Evolutionary conservation across 176 grass and related monocot species (phyloP), one percentile per base, ranked within the genome.

Genomic region (Oryza meridionalis): DNA sequence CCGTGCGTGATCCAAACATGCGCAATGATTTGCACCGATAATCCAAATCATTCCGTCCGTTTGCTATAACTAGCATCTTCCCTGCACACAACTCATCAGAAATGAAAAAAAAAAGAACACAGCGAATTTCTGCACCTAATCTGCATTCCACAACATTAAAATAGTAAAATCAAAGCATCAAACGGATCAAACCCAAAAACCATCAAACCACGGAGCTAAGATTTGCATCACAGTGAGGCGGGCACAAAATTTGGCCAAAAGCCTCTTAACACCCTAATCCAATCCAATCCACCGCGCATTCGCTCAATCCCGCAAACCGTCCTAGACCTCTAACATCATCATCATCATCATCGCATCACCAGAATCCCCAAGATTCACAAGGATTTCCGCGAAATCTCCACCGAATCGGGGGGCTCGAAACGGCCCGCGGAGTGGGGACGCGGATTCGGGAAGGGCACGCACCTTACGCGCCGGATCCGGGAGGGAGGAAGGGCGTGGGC

Each of bases 401-500:
- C n/a, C 26, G 47, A 58, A 75, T 8, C 7, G 0, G 19, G 0
- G 19, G 22, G 72, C 72, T 75, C 27, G 17, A 35, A 82, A 76
- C 26, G 78, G 19, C 7, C 38, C 38, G 38, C 7, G 1, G 38
- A 2, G 29, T 29, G 29, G 38, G 38, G 38, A 40, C 38, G 38
- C 5, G 6, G 78, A 82, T 76, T 82, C 14, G 65, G 49, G 15
- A 38, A 76, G 8, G 59, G 4, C 2, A 76, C 85, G 78, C 78
- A 87, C 85, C 85, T 82, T 61, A 13, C 19, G 19, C 0, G 31
- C 37, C 37, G 64, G 64, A 86, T 86, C 76, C 85, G 42, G 7
- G 7, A 40, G 46, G 33, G 32, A 53, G 53, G 45, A 5, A 21
- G 16, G 17, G 22, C 17, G 76, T n/a, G 61, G 77, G 40, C 17